These are phyloP conservation scores for Rhodocollybia butyracea DNA, from an alignment of 768 basidiomycete genomes.

Conservation along the genomic window DNA sequence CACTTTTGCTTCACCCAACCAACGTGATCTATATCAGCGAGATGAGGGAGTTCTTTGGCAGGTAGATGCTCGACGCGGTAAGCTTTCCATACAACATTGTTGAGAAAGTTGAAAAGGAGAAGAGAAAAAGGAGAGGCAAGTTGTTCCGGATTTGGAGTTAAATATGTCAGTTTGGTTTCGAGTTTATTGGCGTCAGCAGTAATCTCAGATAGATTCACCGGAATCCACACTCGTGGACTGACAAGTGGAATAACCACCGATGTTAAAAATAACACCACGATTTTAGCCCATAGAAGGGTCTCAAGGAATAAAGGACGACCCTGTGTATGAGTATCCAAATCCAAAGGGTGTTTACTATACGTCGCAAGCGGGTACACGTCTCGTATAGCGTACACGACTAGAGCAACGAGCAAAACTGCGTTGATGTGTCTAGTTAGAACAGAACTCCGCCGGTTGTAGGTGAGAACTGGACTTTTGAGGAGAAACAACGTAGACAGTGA, in stretches of 20 bases:
- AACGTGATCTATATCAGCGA: background rate
- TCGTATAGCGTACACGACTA: slow-evolving; percentile 36
- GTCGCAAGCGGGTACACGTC: slow-evolving; percentile 45
- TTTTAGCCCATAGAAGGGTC: slow-evolving; percentile 39
- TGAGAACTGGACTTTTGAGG: background rate
- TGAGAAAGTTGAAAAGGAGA: background rate
- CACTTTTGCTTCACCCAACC: background rate
- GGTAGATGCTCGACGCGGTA: background rate
- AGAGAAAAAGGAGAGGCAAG: slow-evolving; percentile 25
- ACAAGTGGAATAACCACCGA: slow-evolving; percentile 40
- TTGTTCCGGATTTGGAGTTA: slow-evolving; percentile 33
- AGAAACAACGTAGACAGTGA: background rate
- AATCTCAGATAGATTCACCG: slow-evolving; percentile 34
- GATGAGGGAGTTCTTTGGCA: slow-evolving; percentile 1
- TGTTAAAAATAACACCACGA: slow-evolving; percentile 33
- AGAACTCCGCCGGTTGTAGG: background rate
- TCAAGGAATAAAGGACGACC: background rate
- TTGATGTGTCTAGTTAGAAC: background rate
- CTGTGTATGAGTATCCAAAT: slow-evolving; percentile 32
- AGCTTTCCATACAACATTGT: background rate
- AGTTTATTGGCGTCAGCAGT: background rate
- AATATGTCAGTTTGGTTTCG: slow-evolving; percentile 17
- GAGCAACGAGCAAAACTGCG: slow-evolving; percentile 17
- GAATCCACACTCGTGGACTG: slow-evolving; percentile 41
- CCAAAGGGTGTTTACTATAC: slow-evolving; percentile 35